phyloP scores from a whole-genome alignment of 768 basidiomycete genomes.

The Russula earlei region DNA sequence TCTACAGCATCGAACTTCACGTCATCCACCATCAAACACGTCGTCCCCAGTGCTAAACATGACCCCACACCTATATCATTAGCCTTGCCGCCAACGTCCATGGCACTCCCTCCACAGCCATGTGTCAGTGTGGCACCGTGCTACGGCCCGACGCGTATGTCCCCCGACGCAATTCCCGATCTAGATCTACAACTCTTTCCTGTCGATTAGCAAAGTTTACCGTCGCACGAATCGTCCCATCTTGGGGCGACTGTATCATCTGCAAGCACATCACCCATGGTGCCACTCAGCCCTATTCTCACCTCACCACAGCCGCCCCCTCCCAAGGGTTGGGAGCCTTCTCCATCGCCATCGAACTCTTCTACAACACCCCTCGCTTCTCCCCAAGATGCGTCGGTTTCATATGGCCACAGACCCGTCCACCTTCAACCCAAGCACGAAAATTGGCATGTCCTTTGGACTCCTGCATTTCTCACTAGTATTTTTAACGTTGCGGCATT shows the following conservation, averaged over 20 bases:
- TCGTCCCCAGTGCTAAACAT: not conserved
- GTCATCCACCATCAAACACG: not conserved
- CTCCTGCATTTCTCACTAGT: not conserved
- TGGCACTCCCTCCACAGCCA: not conserved
- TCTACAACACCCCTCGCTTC: not conserved
- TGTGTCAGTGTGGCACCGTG: not conserved
- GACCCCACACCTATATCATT: not conserved
- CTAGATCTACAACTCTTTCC: not conserved
- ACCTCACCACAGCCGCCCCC: not conserved
- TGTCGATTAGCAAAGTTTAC: not conserved
- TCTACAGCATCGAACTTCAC: not conserved
- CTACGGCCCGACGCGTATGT: not conserved
- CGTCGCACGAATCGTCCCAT: not conserved
- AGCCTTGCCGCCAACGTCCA: not conserved
- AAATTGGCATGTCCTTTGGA: conserved; percentile 3
- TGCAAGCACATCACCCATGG: not conserved
- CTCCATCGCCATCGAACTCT: not conserved
- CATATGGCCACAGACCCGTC: not conserved
- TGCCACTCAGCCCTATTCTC: not conserved
- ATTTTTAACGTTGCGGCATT: not conserved
- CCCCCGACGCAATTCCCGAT: not conserved
- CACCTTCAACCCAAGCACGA: not conserved
- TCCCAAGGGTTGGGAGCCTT: not conserved
- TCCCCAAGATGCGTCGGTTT: not conserved
- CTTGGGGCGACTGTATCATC: not conserved